Evolutionary conservation across 257 asterid genomes (phyloP).

Genomic region (Solanum appendiculatum): DNA sequence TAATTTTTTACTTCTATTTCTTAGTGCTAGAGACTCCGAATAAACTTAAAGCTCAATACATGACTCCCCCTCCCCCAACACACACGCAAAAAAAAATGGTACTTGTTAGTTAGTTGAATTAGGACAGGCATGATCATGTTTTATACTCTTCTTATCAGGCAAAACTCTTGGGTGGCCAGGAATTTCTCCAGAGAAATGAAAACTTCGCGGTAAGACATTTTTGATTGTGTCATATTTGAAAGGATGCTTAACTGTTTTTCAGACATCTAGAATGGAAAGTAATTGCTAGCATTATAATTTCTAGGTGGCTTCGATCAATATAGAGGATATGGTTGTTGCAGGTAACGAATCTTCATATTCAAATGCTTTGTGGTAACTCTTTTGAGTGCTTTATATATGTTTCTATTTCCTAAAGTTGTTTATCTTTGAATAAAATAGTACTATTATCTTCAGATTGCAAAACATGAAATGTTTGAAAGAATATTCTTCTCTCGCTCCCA

Average conservation of each 20-base stretch:
- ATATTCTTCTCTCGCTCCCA: too few species aligned
- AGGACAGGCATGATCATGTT: background rate
- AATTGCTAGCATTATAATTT: background rate
- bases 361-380: background rate
- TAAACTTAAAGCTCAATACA: too few species aligned
- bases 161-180: conserved; percentile 26
- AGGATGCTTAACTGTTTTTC: background rate
- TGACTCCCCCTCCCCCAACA: too few species aligned
- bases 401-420: too few species aligned
- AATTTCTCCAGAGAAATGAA: conserved; percentile 1
- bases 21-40: too few species aligned
- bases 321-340: conserved; percentile 11
- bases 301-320: conserved; percentile 1
- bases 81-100: too few species aligned
- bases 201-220: conserved; percentile 21
- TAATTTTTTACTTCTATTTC: background rate
- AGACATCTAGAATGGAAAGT: background rate
- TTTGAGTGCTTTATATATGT: too few species aligned
- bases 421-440: too few species aligned
- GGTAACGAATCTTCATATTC: background rate
- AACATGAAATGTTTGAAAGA: too few species aligned
- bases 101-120: too few species aligned
- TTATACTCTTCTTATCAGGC: conserved; percentile 15
- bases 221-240: background rate
- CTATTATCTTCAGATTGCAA: too few species aligned